Evolutionary conservation across 2,329 filamentous ascomycete species (phyloP).

Genomic region (Chaetothyriales sp.): DNA sequence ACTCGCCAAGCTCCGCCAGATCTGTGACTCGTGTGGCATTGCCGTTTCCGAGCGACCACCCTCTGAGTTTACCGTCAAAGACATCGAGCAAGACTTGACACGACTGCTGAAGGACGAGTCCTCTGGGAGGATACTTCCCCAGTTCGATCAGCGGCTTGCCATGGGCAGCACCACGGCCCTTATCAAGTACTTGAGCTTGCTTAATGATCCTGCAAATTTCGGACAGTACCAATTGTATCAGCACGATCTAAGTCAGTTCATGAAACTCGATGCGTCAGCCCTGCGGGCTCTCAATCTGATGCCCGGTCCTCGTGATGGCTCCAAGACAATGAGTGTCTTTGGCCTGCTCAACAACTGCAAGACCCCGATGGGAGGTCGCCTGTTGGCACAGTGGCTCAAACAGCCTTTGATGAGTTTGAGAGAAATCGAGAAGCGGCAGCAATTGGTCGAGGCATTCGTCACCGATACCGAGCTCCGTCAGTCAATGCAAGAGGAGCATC

Average conservation of each 20-base stretch:
- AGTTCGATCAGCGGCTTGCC: slow-evolving; percentile 84
- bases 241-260: slow-evolving; percentile 90
- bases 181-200: slow-evolving; percentile 83
- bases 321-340: slow-evolving; percentile 95
- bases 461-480: slow-evolving; percentile 85
- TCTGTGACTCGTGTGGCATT: slow-evolving; percentile 84
- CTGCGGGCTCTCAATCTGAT: slow-evolving; percentile 91
- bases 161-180: slow-evolving; percentile 90
- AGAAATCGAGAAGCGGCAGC: slow-evolving; percentile 82
- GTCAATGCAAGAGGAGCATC: slow-evolving; percentile 91
- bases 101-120: slow-evolving; percentile 77
- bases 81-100: slow-evolving; percentile 90
- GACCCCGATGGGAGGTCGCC: slow-evolving; percentile 76
- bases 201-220: slow-evolving; percentile 88
- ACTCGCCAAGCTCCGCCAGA: slow-evolving; percentile 69
- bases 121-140: slow-evolving; percentile 61
- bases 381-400: slow-evolving; percentile 93
- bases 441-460: slow-evolving; percentile 89
- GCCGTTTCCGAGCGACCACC: slow-evolving; percentile 68
- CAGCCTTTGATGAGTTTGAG: slow-evolving; percentile 84
- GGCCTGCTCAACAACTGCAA: slow-evolving; percentile 95
- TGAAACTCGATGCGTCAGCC: slow-evolving; percentile 94
- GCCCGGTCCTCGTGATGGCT: slow-evolving; percentile 84
- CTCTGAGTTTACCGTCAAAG: slow-evolving; percentile 70
- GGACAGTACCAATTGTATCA: slow-evolving; percentile 96